phyloP scores from a whole-genome alignment of 2,329 filamentous ascomycete species.

The Calonectria honghensis region DNA sequence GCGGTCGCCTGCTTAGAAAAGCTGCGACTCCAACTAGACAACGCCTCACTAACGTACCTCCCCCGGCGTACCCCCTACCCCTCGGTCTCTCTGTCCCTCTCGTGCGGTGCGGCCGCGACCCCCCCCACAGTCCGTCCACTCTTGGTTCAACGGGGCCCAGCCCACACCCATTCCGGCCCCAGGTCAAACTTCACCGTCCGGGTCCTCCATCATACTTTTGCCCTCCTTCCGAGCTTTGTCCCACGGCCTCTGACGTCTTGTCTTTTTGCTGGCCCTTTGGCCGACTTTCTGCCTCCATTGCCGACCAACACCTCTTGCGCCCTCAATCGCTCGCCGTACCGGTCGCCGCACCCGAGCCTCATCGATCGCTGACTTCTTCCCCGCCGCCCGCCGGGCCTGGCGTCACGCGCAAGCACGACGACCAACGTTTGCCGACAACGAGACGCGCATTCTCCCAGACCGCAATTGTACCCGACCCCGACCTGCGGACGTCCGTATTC shows the following conservation, averaged over 20 bases:
- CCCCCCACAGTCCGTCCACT: constrained; percentile 41
- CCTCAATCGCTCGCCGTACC: constrained; percentile 41
- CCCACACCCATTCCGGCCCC: constrained; percentile 53
- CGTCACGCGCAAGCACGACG: constrained; percentile 41
- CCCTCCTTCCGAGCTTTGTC: constrained; percentile 39
- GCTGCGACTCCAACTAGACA: constrained; percentile 6
- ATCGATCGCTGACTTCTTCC: constrained; percentile 30
- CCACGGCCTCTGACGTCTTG: constrained; percentile 43
- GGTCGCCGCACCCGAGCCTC: constrained; percentile 36
- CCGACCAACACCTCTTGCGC: constrained; percentile 40
- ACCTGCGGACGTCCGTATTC: constrained; percentile 53
- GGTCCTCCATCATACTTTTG: constrained; percentile 50
- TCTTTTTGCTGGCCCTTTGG: constrained; percentile 39
- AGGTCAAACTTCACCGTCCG: constrained; percentile 56
- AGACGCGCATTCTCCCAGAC: constrained; percentile 41
- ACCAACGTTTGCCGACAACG: constrained; percentile 34
- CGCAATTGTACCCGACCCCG: constrained; percentile 46
- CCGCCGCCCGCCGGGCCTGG: constrained; percentile 30
- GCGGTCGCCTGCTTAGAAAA: constrained; percentile 22
- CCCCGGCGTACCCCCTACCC: constrained; percentile 14
- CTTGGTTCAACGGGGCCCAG: constrained; percentile 48
- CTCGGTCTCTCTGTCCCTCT: constrained; percentile 25
- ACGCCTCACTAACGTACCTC: constrained; percentile 8
- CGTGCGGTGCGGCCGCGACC: constrained; percentile 30
- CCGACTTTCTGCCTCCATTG: constrained; percentile 37